These are phyloP conservation scores for Daldinia caldariorum DNA, from an alignment of 495 filamentous ascomycete species.

Conservation along the genomic window DNA sequence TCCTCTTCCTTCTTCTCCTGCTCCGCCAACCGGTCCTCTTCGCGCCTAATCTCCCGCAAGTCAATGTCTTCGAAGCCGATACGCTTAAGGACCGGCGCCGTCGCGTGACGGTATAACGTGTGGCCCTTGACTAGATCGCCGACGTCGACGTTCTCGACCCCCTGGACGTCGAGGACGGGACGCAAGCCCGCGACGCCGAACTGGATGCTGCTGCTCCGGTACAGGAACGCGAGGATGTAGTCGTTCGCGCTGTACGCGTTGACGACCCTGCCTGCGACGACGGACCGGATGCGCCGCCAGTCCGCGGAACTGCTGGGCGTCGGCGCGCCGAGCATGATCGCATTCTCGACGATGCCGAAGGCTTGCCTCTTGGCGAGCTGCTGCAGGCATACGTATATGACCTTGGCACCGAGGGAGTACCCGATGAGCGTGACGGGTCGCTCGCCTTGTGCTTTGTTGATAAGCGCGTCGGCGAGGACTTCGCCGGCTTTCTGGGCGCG, in stretches of 20 bases:
- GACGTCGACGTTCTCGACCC: constrained; percentile 69
- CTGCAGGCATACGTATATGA: constrained; percentile 84
- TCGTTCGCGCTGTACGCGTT: constrained; percentile 70
- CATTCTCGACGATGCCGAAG: constrained; percentile 88
- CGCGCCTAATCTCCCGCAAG: constrained; percentile 55
- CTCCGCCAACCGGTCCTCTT: constrained; percentile 51
- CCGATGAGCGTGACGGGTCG: constrained; percentile 89
- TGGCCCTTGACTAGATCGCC: constrained; percentile 66
- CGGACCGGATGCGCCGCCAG: constrained; percentile 66
- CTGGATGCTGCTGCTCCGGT: constrained; percentile 65
- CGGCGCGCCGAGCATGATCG: constrained; percentile 85
- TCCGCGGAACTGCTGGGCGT: constrained; percentile 65
- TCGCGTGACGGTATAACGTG: constrained; percentile 64
- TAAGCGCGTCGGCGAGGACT: constrained; percentile 87
- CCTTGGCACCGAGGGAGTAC: constrained; percentile 89
- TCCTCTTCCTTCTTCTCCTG: constrained; percentile 56
- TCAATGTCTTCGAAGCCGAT: constrained; percentile 69
- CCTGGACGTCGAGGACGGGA: constrained; percentile 61
- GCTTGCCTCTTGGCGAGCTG: constrained; percentile 77
- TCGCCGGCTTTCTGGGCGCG: constrained; percentile 89
- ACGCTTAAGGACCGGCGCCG: constrained; percentile 65
- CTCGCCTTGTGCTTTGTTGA: constrained; percentile 91
- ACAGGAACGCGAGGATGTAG: constrained; percentile 69
- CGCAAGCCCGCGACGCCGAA: constrained; percentile 67
- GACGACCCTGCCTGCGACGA: constrained; percentile 65